Evolutionary conservation across 73 alveolate genomes (phyloP).

Genomic region (Strombidium stylifer): DNA sequence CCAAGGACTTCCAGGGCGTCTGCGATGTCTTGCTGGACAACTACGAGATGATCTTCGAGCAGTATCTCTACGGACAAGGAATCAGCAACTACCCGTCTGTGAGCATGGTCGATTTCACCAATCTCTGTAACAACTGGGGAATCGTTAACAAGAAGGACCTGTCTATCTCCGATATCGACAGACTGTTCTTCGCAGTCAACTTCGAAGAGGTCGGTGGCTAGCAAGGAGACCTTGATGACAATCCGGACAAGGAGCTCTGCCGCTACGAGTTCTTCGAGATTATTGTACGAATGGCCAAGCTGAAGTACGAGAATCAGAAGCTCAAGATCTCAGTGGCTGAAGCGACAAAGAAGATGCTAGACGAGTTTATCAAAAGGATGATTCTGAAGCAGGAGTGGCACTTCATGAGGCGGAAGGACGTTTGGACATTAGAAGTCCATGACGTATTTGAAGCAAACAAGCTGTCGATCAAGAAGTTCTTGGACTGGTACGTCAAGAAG

Average conservation of each 20-base stretch:
- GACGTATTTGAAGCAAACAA: constrained; percentile 45
- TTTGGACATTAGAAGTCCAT: constrained; percentile 40
- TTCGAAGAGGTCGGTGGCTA: constrained; percentile 45
- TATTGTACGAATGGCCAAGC: constrained; percentile 60
- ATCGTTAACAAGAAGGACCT: constrained; percentile 43
- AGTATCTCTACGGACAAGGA: constrained; percentile 17
- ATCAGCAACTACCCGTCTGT: constrained; percentile 48
- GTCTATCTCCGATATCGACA: constrained; percentile 36
- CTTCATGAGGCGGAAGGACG: constrained; percentile 22
- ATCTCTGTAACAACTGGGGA: constrained; percentile 29
- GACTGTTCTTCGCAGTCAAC: constrained; percentile 58
- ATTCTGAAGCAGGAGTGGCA: constrained; percentile 15
- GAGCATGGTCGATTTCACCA: constrained; percentile 54
- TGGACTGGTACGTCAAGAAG: too few relatives aligned
- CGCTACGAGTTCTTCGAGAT: constrained; percentile 71
- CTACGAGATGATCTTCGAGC: constrained; percentile 26
- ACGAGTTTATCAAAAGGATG: too few relatives aligned
- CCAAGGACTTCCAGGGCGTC: constrained; percentile 21
- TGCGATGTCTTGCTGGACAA: constrained; percentile 16
- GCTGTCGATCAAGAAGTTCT: too few relatives aligned
- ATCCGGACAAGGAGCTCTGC: constrained; percentile 57
- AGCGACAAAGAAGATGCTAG: too few relatives aligned
- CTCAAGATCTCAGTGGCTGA: too few relatives aligned
- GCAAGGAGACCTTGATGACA: constrained; percentile 30
- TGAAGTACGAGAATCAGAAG: constrained; percentile 42